Conservation (phyloP, 192 early-diverging fungal species). For the Coemansia sp. region DNA sequence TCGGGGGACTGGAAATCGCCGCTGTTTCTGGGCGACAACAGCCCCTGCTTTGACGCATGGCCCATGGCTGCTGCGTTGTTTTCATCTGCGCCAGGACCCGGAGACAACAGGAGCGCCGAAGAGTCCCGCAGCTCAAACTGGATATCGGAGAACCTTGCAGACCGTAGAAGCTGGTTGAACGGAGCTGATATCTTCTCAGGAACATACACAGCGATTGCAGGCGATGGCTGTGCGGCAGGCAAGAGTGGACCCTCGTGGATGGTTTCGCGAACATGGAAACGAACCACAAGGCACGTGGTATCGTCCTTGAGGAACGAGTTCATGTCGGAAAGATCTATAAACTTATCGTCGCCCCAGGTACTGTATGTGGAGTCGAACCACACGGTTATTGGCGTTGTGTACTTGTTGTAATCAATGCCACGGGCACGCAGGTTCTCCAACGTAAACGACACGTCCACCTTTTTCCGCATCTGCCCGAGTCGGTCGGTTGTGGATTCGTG, state of each 20-base stretch:
- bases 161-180: constrained; percentile 50
- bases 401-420: constrained; percentile 49
- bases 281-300: constrained; percentile 44
- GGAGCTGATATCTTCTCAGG: constrained; percentile 50
- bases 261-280: constrained; percentile 50
- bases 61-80: neutral
- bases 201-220: constrained; percentile 43
- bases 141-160: constrained; percentile 51
- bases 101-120: constrained; percentile 36
- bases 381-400: constrained; percentile 49
- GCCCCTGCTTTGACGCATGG: constrained; percentile 13
- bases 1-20: constrained; percentile 20
- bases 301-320: constrained; percentile 40
- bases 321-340: constrained; percentile 41
- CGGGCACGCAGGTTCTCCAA: constrained; percentile 41
- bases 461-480: constrained; percentile 29
- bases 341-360: constrained; percentile 50
- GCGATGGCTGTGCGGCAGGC: constrained; percentile 36
- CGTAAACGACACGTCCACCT: constrained; percentile 45
- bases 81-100: constrained; percentile 22
- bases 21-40: constrained; percentile 31
- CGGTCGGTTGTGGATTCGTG: constrained; percentile 39
- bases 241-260: constrained; percentile 20
- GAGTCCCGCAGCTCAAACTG: constrained; percentile 52
- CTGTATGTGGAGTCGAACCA: constrained; percentile 52